These are phyloP conservation scores for Physaria fendleri DNA, from an alignment of 345 rosid species.

Conservation along the genomic window DNA sequence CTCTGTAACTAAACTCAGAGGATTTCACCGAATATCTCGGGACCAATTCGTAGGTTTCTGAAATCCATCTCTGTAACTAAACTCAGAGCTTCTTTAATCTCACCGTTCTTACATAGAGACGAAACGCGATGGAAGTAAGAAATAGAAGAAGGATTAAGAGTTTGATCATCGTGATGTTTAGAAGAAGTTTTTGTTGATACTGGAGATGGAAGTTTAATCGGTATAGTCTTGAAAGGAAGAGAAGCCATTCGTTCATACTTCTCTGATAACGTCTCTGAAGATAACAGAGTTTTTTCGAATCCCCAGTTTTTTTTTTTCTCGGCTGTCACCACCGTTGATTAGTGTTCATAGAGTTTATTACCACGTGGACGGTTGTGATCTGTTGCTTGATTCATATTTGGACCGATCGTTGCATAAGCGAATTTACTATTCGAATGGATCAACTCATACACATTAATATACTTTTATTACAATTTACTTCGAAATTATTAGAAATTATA, in stretches of 20 bases:
- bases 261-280: constrained; percentile 14
- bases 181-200: constrained; percentile 1
- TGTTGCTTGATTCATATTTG: background rate
- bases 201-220: constrained; percentile 16
- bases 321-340: constrained; percentile 7
- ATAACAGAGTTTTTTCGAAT: constrained; percentile 13
- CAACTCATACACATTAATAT: too few species aligned
- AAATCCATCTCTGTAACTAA: constrained; percentile 51
- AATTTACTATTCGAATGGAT: background rate
- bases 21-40: constrained; percentile 60
- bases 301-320: background rate
- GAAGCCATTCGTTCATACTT: constrained; percentile 40
- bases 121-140: constrained; percentile 45
- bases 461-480: constrained; percentile 8
- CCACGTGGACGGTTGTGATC: background rate
- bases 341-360: background rate
- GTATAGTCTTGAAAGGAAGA: constrained; percentile 29
- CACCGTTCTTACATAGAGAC: constrained; percentile 52
- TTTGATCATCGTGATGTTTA: constrained; percentile 9
- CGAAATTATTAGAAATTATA: background rate
- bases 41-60: constrained; percentile 34
- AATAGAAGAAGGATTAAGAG: background rate
- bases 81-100: constrained; percentile 46
- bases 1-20: constrained; percentile 57
- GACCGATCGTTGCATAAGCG: background rate